Base-by-base conservation (phyloP, 257 asterid genomes). In the Penstemon newberryi region DNA sequence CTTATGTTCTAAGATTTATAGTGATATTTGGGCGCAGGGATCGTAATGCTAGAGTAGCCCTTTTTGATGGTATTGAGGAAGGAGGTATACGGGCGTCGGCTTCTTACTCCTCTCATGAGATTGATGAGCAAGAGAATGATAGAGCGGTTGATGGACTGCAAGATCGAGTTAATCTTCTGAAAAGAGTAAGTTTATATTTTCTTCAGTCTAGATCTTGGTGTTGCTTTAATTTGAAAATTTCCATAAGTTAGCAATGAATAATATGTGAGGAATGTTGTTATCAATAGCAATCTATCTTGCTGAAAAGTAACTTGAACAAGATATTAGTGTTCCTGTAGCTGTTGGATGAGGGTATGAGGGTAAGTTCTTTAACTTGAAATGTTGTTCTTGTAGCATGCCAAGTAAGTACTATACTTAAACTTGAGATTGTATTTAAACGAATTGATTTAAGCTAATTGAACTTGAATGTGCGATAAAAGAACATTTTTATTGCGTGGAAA, bases 51-150 rank as follows among this genome's bases (percentile, higher is more conserved):
- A 87, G 97, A 82, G 66, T 70, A 70, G 91, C 98, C 41, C 90
- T 92, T n/a, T 90, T 92, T 75, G 97, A 92, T 76, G 98, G 97
- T n/a, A 92, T 92, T 69, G 98, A 92, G 83, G 97, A 92, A 79
- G 97, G 97, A 61, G 98, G 96, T 42, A 86, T 92, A 70, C 80
- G 95, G 79, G 92, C 95, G 73, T 84, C 94, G 1, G 81, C 94
- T 0, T 83, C 96, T 63, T 92, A 82, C 75, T 76, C 89, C 74
- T 82, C 93, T 66, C 93, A 89, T 67, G 97, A 92, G 83, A 90
- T 92, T 80, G 94, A 85, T 69, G 98, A 92, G 79, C 97, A 86
- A 56, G 97, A 92, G 82, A 92, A 90, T 73, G 95, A 92, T 41
- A 82, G 76, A 65, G 93, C 92, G 18, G 39, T 87, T 51, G 95